Evolutionary conservation across 2,329 filamentous ascomycete genomes (phyloP).

Genomic region (Penicillium sumatraense): DNA sequence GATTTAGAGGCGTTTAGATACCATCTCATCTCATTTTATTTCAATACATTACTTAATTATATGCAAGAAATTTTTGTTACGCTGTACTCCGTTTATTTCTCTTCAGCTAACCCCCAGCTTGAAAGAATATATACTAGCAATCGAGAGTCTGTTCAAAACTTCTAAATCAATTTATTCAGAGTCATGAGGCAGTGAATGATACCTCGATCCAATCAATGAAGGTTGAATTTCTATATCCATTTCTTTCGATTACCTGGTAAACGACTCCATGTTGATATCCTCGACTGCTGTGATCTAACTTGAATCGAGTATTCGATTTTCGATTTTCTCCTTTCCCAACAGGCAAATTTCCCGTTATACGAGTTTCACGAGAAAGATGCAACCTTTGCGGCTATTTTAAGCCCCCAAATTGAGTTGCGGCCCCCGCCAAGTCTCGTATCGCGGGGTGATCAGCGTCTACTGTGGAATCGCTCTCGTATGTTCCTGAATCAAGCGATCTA

Average conservation of each 20-base stretch:
- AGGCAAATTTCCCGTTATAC: neutral
- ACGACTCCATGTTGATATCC: neutral
- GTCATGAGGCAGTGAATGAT: too few relatives aligned
- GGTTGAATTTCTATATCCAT: neutral
- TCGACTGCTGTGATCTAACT: neutral
- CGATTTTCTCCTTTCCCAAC: too few relatives aligned
- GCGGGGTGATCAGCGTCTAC: neutral
- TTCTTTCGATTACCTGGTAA: too few relatives aligned
- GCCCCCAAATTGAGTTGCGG: neutral
- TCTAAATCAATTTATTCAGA: too few relatives aligned
- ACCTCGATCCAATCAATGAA: too few relatives aligned
- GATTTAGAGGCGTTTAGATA: slow-evolving; percentile 6
- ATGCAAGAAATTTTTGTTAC: too few relatives aligned
- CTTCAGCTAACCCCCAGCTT: too few relatives aligned
- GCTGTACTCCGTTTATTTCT: too few relatives aligned
- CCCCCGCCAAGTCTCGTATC: slow-evolving; percentile 9
- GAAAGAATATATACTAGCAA: too few relatives aligned
- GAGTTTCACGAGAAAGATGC: slow-evolving; percentile 2
- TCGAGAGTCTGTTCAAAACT: too few relatives aligned
- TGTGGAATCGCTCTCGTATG: neutral
- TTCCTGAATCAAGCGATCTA: neutral
- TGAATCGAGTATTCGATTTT: too few relatives aligned
- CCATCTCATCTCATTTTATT: slow-evolving; percentile 8
- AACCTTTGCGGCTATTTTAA: slow-evolving; percentile 8
- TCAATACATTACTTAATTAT: too few relatives aligned